Evolutionary conservation across 2,329 filamentous ascomycete genomes (phyloP), one percentile per base, ranked within the genome.

Genomic region (Talaromyces marneffei): DNA sequence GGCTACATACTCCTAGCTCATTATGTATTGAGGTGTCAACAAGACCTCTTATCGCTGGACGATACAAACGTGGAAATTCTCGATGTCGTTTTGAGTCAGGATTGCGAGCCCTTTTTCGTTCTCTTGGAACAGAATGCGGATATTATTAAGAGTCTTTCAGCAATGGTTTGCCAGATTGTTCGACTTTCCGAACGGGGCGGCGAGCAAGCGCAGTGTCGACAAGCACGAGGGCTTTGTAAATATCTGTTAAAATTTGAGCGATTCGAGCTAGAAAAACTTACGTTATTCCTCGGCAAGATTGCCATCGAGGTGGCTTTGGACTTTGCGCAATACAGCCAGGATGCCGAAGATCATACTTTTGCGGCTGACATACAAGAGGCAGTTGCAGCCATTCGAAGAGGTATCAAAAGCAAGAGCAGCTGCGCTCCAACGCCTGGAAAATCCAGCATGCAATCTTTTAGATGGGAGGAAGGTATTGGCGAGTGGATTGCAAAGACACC

Each of bases 401-500:
- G 48, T 20, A 46, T 63, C n/a, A 37, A 33, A 20, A 48, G 10
- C 25, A 39, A 23, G 2, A 53, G 35, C 58, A 58, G 65, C 55
- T 66, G 23, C 27, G 14, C 35, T 65, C n/a, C 55, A 57, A 6
- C 66, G 65, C 25, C 48, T 62, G 9, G 54, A n/a, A 54, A 35
- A 59, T 37, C 60, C 69, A 39, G 69, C 9, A 64, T 62, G 7
- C 69, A 67, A 10, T 62, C 73, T 65, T 68, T 83, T 76, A 70
- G 79, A 33, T 85, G 82, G 82, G 82, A 84, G 67, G 81, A 83
- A 66, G 79, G 78, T 48, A 83, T 85, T 67, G 78, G 80, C 37
- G 82, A 84, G 69, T 85, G 82, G 82, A 78, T 85, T 56, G 80
- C 76, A 18, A 75, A 72, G 40, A 83, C 79, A 48, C 82, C 82